Conservation (phyloP, 192 early-diverging fungal species). For the Coemansia sp. region DNA sequence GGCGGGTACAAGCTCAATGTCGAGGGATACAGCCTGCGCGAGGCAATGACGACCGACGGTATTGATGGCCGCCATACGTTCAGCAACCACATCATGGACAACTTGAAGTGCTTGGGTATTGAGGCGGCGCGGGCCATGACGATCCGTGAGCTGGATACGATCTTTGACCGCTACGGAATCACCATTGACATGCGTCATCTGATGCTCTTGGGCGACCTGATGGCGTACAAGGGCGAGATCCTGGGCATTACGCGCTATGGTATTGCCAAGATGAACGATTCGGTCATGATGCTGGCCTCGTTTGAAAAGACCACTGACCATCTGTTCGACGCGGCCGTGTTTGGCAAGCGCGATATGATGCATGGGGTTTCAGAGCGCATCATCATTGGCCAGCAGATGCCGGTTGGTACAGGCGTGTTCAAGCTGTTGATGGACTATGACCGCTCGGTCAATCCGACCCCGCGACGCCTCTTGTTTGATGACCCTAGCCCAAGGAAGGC, state of each 20-base stretch:
- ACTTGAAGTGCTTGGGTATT: conserved; percentile 84
- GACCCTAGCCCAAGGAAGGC: conserved; percentile 19
- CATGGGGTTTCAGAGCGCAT: conserved; percentile 98
- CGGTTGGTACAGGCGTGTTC: conserved; percentile 93
- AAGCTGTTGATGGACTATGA: conserved; percentile 75
- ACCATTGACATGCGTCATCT: conserved; percentile 93
- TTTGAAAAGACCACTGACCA: conserved; percentile 99
- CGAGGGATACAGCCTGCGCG: conserved; percentile 88
- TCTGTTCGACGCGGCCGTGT: conserved; percentile 95
- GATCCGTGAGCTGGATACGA: conserved; percentile 79
- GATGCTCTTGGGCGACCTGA: conserved; percentile 95
- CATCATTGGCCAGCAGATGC: conserved; percentile 99
- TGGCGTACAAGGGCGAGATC: conserved; percentile 98
- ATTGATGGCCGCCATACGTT: conserved; percentile 70
- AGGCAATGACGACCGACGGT: conserved; percentile 95
- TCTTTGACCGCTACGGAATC: conserved; percentile 86
- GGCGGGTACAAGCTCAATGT: conserved; percentile 61
- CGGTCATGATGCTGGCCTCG: conserved; percentile 97
- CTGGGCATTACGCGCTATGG: conserved; percentile 98
- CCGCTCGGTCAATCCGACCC: conserved; percentile 52
- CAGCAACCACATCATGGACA: conserved; percentile 93
- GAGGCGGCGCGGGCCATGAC: conserved; percentile 91
- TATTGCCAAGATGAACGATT: conserved; percentile 99
- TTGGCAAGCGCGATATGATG: conserved; percentile 88
- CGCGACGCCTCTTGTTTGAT: conserved; percentile 62